Percentiles rank a stretch among this genome's conserved stretches.
These are phyloP conservation scores for Ceratobasidium theobromae DNA, from an alignment of 1,284 basidiomycete species.

Conservation along the genomic window DNA sequence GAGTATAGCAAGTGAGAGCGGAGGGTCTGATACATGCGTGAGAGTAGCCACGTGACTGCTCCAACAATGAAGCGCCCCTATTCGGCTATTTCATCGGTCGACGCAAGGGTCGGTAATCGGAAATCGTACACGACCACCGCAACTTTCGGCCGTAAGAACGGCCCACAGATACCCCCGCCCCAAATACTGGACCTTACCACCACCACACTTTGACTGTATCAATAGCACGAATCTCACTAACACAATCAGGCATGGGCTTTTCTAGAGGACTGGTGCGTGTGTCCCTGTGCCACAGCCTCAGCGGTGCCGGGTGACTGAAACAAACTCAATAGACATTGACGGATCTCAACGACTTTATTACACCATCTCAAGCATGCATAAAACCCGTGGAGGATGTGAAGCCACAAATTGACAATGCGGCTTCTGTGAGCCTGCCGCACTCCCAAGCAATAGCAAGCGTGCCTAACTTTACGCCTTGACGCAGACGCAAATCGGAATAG, in stretches of 20 bases:
- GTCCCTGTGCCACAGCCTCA: background rate
- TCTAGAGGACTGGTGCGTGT: conserved; percentile 81
- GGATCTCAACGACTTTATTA: conserved; percentile 97
- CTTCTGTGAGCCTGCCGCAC: conserved; percentile 43
- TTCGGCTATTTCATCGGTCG: conserved; percentile 5
- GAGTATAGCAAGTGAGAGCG: background rate
- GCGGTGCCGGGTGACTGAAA: background rate
- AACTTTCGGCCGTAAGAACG: conserved; percentile 29
- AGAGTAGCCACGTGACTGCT: background rate
- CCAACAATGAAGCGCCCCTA: background rate
- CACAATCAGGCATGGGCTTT: conserved; percentile 66
- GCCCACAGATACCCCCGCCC: conserved; percentile 3
- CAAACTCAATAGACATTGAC: conserved; percentile 66
- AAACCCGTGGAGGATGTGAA: conserved; percentile 81
- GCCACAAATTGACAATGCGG: conserved; percentile 41
- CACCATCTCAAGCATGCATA: conserved; percentile 96
- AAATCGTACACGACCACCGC: conserved; percentile 4
- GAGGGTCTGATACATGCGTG: background rate
- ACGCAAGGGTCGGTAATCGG: background rate
- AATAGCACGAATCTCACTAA: conserved; percentile 1
- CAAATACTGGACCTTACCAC: background rate
- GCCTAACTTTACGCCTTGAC: background rate
- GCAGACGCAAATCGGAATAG: conserved; percentile 88
- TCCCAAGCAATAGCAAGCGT: conserved; percentile 37
- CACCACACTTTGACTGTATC: conserved; percentile 23